phyloP scores from a whole-genome alignment of 2,329 filamentous ascomycete genomes.

The Cladorrhinum sp. region DNA sequence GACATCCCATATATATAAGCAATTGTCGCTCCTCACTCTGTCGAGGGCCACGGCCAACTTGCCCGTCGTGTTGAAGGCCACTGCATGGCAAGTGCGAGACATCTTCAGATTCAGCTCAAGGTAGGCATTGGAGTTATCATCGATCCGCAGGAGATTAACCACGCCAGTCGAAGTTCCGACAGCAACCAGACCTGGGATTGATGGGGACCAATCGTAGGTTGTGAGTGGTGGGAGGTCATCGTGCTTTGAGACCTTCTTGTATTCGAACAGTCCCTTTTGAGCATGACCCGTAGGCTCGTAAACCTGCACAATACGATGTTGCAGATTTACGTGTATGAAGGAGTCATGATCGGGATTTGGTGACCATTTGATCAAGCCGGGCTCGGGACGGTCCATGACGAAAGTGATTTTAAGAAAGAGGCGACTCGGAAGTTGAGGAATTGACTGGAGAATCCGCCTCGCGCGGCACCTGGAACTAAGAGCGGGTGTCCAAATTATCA shows the following conservation, averaged over 20 bases:
- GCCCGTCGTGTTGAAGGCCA: conserved; percentile 71
- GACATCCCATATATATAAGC: conserved; percentile 79
- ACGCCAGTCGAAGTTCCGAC: conserved; percentile 74
- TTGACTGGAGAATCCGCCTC: background rate
- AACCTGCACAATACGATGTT: conserved; percentile 60
- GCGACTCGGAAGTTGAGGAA: background rate
- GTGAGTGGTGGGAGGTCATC: conserved; percentile 63
- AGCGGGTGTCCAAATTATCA: background rate
- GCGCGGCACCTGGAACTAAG: background rate
- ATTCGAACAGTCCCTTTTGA: conserved; percentile 55
- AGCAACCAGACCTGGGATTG: conserved; percentile 63
- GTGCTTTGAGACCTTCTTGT: conserved; percentile 54
- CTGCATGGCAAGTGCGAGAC: conserved; percentile 74
- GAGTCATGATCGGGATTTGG: conserved; percentile 56
- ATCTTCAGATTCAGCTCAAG: conserved; percentile 69
- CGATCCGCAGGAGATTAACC: conserved; percentile 70
- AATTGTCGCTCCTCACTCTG: conserved; percentile 76
- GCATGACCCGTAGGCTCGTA: conserved; percentile 62
- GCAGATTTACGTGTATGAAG: conserved; percentile 64
- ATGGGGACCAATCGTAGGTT: conserved; percentile 65
- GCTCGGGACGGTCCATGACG: conserved; percentile 55
- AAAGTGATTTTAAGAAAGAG: background rate
- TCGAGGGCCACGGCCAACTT: conserved; percentile 77
- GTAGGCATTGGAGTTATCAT: conserved; percentile 65
- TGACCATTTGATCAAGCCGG: conserved; percentile 65